These are phyloP conservation scores for Aquilaria agallochum DNA, from an alignment of 441 rosid species.

Conservation along the genomic window DNA sequence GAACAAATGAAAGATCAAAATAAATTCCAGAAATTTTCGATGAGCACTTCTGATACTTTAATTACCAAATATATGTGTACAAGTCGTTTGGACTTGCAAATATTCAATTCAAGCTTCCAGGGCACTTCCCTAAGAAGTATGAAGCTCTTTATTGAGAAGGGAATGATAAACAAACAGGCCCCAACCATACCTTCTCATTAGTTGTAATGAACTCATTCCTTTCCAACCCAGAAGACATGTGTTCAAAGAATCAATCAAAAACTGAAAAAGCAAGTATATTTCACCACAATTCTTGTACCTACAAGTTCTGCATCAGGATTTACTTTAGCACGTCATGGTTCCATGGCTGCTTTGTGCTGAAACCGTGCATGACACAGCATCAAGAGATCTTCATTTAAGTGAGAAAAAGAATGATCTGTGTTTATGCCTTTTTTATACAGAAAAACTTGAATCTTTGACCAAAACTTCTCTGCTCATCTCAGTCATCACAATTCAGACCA, in stretches of 20 bases:
- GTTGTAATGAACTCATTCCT: constrained; percentile 12
- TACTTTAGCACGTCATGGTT: constrained; percentile 9
- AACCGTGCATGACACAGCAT: constrained; percentile 3
- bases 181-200: background rate
- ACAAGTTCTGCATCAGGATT: constrained; percentile 20
- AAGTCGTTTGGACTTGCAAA: background rate
- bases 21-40: too few species aligned
- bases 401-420: constrained; percentile 2
- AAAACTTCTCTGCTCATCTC: constrained; percentile 16
- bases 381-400: constrained; percentile 12
- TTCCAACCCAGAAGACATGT: constrained; percentile 16
- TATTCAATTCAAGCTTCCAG: background rate
- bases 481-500: constrained; percentile 64
- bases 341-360: constrained; percentile 5
- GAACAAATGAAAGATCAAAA: too few species aligned
- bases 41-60: background rate
- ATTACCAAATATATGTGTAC: background rate
- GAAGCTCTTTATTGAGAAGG: constrained; percentile 7
- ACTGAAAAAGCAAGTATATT: constrained; percentile 10
- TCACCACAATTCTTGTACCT: constrained; percentile 22
- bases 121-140: background rate
- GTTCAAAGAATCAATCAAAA: constrained; percentile 24
- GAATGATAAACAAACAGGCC: constrained; percentile 4
- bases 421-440: constrained; percentile 14
- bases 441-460: constrained; percentile 13